Evolutionary conservation across 352 stramenopile species (phyloP).

Genomic region (Plasmopara halstedii): DNA sequence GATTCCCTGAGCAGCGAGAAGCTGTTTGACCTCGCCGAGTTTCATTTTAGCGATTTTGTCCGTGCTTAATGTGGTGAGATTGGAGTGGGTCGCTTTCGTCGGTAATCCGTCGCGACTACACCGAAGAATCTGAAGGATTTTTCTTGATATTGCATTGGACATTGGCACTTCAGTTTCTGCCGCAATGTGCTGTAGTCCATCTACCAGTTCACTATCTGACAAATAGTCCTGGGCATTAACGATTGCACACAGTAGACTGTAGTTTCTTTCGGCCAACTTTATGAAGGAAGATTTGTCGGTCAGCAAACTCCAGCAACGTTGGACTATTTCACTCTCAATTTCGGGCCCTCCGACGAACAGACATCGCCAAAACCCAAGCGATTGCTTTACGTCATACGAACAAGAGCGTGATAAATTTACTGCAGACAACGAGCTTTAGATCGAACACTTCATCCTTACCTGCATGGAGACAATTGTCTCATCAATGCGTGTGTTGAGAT

Average conservation of each 20-base stretch:
- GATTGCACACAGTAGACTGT: slow-evolving; percentile 30
- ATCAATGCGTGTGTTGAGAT: slow-evolving; percentile 43
- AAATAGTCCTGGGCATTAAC: slow-evolving; percentile 22
- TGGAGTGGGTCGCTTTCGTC: slow-evolving; percentile 4
- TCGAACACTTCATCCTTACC: slow-evolving; percentile 19
- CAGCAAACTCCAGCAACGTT: slow-evolving; percentile 32
- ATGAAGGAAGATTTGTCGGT: background rate
- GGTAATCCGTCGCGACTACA: background rate
- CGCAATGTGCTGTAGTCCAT: slow-evolving; percentile 33
- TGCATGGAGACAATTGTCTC: slow-evolving; percentile 36
- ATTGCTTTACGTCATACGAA: slow-evolving; percentile 19
- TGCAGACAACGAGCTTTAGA: background rate
- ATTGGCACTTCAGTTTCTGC: slow-evolving; percentile 19
- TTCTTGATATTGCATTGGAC: slow-evolving; percentile 10
- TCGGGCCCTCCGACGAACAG: slow-evolving; percentile 28
- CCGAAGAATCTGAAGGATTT: slow-evolving; percentile 20
- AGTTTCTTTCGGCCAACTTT: slow-evolving; percentile 15
- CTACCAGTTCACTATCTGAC: slow-evolving; percentile 31
- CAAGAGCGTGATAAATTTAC: slow-evolving; percentile 3
- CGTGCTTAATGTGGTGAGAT: slow-evolving; percentile 17
- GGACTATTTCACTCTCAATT: slow-evolving; percentile 2
- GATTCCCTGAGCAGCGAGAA: slow-evolving; percentile 22
- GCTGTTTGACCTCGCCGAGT: slow-evolving; percentile 34
- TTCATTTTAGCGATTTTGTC: slow-evolving; percentile 36
- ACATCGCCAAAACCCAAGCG: slow-evolving; percentile 50